A percentile compares a stretch with the other conserved stretches of the same genome.
Evolutionary conservation across 169 alveolate species (phyloP).

Genomic region (Perkinsus marinus): DNA sequence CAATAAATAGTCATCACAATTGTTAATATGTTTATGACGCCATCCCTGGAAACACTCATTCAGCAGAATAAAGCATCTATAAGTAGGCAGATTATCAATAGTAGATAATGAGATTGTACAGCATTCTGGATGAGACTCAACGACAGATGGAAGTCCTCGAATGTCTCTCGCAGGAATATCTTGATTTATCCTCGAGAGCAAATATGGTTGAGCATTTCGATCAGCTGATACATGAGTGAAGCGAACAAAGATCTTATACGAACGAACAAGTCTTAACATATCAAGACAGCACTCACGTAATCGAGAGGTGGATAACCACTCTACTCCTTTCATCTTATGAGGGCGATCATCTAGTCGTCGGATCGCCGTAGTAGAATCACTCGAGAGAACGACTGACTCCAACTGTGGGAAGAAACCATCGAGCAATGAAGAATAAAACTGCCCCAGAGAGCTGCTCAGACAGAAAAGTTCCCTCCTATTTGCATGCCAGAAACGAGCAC

Average conservation of each 20-base stretch:
- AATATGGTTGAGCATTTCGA: neutral
- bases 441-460: neutral
- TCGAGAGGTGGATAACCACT: neutral
- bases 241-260: neutral
- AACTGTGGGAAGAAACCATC: neutral
- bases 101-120: neutral
- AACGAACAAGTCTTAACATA: neutral
- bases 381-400: neutral
- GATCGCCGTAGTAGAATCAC: neutral
- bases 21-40: neutral
- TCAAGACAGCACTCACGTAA: neutral
- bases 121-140: neutral
- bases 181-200: neutral
- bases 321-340: neutral
- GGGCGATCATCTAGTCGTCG: neutral
- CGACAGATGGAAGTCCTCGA: neutral
- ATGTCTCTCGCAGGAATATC: neutral
- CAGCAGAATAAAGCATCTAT: neutral
- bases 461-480: neutral
- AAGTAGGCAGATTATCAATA: neutral
- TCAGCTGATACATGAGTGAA: neutral
- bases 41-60: neutral
- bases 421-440: neutral
- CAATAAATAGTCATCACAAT: neutral
- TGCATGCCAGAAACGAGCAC: neutral